These are phyloP conservation scores for Tilletiopsis washingtonensis DNA, from an alignment of 1,284 basidiomycete genomes.

Conservation along the genomic window DNA sequence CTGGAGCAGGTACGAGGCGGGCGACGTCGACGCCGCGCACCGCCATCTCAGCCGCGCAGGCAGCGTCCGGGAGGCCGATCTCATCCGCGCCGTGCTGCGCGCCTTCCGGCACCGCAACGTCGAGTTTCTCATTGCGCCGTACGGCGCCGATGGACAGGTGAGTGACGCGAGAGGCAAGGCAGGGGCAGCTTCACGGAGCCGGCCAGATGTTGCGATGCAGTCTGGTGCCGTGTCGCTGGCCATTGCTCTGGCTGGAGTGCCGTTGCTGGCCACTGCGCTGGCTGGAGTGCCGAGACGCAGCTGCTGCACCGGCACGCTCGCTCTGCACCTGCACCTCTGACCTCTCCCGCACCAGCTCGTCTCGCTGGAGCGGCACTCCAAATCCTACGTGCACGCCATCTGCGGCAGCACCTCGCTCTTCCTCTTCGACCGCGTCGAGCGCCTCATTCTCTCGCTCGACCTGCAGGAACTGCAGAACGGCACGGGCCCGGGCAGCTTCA, in stretches of 20 bases:
- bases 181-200: too few relatives aligned
- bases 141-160: conserved; percentile 87
- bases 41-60: conserved; percentile 69
- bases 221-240: too few relatives aligned
- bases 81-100: conserved; percentile 82
- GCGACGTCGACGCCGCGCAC: conserved; percentile 67
- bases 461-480: conserved; percentile 10
- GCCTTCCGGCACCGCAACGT: conserved; percentile 91
- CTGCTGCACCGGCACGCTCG: too few relatives aligned
- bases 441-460: conserved; percentile 75
- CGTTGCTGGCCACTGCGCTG: too few relatives aligned
- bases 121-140: conserved; percentile 92
- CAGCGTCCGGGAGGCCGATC: conserved; percentile 58
- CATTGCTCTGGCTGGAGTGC: too few relatives aligned
- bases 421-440: conserved; percentile 76
- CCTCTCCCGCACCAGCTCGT: conserved; percentile 60
- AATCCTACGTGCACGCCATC: conserved; percentile 89
- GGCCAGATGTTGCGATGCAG: too few relatives aligned
- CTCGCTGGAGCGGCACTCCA: conserved; percentile 83
- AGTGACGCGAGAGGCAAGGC: conserved; percentile 21
- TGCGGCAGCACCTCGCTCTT: conserved; percentile 84
- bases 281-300: too few relatives aligned
- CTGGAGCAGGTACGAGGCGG: conserved; percentile 44
- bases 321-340: too few relatives aligned
- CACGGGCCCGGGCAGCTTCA: conserved; percentile 53